Evolutionary conservation across 139 green algal species (phyloP), one percentile per base, ranked within the genome.

Genomic region (Coelastrella sp.): DNA sequence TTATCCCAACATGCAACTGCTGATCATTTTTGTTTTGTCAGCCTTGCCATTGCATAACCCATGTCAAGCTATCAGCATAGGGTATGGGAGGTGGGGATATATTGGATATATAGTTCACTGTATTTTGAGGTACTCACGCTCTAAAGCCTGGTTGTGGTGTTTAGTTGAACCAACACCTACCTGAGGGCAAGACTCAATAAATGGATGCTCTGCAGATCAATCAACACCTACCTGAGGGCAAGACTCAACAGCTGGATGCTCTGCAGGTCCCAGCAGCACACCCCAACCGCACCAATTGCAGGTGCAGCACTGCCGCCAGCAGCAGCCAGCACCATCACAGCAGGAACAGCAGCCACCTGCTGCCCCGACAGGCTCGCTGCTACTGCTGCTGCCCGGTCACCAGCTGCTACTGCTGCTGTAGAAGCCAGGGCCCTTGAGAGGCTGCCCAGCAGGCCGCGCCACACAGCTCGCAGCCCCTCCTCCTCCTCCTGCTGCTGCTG

Each of bases 231-330:
- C 85, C 85, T 74, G 6, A 89, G n/a, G 35, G 72, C 20, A 73
- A 89, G 73, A 57, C 74, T 57, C 73, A 89, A 57, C 56, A 89
- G 49, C 11, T 89, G 83, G 7, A 89, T 20, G 57, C 72, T 89
- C 6, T 8, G 11, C 4, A 84, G 17, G n/a, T 89, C 85, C 85
- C 85, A 89, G 15, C 70, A 81, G 56, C 73, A 81, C 9, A 89
- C 12, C 11, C 85, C 85, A 12, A 11, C 58, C 22, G 57, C 73
- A n/a, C 73, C 73, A 75, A 76, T 57, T 11, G 49, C 19, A 63
- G 57, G 12, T 12, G 81, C 81, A 75, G 24, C 11, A 74, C n/a
- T 57, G 6, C 57, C 59, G 14, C 57, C 81, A 75, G 58, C 81
- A 58, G 81, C 60, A 75, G 60, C n/a, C 7, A 70, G 58, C 60